Evolutionary conservation across 495 filamentous ascomycete genomes (phyloP).

Genomic region (Xeromyces bisporus): DNA sequence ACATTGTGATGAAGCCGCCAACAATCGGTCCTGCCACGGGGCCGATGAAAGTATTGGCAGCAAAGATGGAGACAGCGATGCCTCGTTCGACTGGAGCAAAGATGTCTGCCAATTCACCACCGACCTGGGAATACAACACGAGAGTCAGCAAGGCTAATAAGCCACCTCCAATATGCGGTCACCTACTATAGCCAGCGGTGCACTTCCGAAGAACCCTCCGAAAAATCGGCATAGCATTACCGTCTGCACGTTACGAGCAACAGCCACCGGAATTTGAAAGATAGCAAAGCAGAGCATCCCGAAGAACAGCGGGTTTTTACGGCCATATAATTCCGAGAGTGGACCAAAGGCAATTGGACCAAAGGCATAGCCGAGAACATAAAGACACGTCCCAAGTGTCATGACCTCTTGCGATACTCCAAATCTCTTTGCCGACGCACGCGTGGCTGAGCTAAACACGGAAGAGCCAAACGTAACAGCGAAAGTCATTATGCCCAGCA

Average conservation of each 20-base stretch:
- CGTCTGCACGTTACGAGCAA: conserved; percentile 39
- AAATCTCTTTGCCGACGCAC: conserved; percentile 31
- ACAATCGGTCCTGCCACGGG: conserved; percentile 29
- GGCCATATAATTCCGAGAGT: conserved; percentile 39
- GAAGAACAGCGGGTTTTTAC: conserved; percentile 37
- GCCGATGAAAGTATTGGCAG: conserved; percentile 36
- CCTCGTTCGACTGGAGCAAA: conserved; percentile 44
- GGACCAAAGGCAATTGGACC: conserved; percentile 41
- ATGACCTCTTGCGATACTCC: conserved; percentile 37
- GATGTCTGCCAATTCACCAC: conserved; percentile 45
- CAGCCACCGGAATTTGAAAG: conserved; percentile 44
- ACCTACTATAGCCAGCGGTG: conserved; percentile 43
- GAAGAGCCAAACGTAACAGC: conserved; percentile 41
- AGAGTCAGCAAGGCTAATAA: too few relatives aligned
- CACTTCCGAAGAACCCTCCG: conserved; percentile 42
- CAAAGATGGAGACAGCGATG: conserved; percentile 40
- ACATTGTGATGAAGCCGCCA: conserved; percentile 40
- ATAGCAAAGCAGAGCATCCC: conserved; percentile 40
- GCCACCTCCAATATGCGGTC: too few relatives aligned
- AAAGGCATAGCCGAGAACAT: conserved; percentile 36
- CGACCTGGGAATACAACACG: too few relatives aligned
- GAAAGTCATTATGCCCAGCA: conserved; percentile 40
- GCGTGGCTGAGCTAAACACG: conserved; percentile 40
- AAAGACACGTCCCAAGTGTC: conserved; percentile 37
- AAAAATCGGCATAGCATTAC: conserved; percentile 47